Evolutionary conservation across 805 yeast genomes (phyloP).

Genomic region (Kodamaea kakaduensis): DNA sequence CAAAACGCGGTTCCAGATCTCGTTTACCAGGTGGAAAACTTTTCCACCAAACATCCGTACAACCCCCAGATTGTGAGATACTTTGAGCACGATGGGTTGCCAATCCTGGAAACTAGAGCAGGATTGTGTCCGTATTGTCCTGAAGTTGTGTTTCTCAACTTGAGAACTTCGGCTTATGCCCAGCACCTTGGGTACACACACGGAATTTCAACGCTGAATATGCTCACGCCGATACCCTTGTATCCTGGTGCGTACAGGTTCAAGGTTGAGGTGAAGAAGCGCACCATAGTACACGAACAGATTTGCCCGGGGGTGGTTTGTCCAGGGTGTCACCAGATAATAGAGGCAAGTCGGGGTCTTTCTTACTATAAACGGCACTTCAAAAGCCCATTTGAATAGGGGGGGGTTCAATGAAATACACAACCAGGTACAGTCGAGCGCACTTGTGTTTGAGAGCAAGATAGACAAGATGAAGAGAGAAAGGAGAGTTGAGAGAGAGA

Average conservation of each 20-base stretch:
- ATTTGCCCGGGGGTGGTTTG: slow-evolving; percentile 26
- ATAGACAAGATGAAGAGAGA: no score
- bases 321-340: slow-evolving; percentile 24
- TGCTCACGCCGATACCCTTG: slow-evolving; percentile 29
- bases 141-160: slow-evolving; percentile 23
- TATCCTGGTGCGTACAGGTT: slow-evolving; percentile 18
- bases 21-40: slow-evolving; percentile 5
- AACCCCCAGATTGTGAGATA: slow-evolving; percentile 8
- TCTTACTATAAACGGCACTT: slow-evolving; percentile 11
- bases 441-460: no score
- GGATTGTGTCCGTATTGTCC: slow-evolving; percentile 37
- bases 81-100: slow-evolving; percentile 1
- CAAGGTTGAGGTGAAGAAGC: slow-evolving; percentile 15
- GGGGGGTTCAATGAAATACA: no score
- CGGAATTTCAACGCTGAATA: slow-evolving; percentile 29
- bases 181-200: slow-evolving; percentile 34
- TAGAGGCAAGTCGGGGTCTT: slow-evolving; percentile 18
- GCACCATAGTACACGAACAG: slow-evolving; percentile 19
- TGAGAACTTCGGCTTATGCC: slow-evolving; percentile 31
- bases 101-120: slow-evolving; percentile 21
- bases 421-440: no score
- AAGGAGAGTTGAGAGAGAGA: no score
- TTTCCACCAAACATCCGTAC: slow-evolving; percentile 5
- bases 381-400: no score
- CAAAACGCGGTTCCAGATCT: background rate